Evolutionary conservation across 306 rosid genomes (phyloP), one percentile per base, ranked within the genome.

Genomic region (Rosa chinensis): DNA sequence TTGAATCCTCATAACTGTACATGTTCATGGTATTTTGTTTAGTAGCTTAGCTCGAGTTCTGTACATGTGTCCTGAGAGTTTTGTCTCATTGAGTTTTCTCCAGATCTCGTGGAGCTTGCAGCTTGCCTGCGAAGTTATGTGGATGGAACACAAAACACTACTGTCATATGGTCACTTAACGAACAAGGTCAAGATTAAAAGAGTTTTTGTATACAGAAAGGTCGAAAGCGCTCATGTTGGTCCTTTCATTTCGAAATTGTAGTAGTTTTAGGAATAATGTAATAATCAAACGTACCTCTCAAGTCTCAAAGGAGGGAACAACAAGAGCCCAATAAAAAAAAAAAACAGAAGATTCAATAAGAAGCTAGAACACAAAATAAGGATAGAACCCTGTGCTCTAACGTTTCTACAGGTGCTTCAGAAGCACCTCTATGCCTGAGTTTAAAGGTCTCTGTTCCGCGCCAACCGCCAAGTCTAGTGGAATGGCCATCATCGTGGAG

Each of bases 21-120:
- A 44, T 81, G 81, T 66, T 66, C 45, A 28, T 23, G 48, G 68
- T 63, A 67, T 49, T 35, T 37, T 20, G 49, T 74, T 23, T 20
- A 47, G 32, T 52, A 28, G 64, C 9, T 18, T 53, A 66, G 81
- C 75, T 48, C 37, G 55, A 77, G 74, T 72, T 63, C 16, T 66
- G 84, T 84, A 84, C 70, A 76, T 80, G 79, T 52, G 56, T 39
- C 68, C 52, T 49, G 43, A 73, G 78, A n/a, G 68, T 62, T 70
- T 70, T 48, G 70, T 21, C 42, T 67, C 66, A 32, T 64, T 32
- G 74, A 66, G 74, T 56, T 64, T 76, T 55, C 68, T 67, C 78
- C 53, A 53, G 78, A 71, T 71, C 72, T 70, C 47, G 25, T 32
- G 72, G 66, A 67, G 72, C 72, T 59, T 63, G 21, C 69, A 14